A percentile compares a stretch with the other conserved stretches of the same genome.
Conservation (phyloP, 495 filamentous ascomycete species). For the Chaetomium tenue region DNA sequence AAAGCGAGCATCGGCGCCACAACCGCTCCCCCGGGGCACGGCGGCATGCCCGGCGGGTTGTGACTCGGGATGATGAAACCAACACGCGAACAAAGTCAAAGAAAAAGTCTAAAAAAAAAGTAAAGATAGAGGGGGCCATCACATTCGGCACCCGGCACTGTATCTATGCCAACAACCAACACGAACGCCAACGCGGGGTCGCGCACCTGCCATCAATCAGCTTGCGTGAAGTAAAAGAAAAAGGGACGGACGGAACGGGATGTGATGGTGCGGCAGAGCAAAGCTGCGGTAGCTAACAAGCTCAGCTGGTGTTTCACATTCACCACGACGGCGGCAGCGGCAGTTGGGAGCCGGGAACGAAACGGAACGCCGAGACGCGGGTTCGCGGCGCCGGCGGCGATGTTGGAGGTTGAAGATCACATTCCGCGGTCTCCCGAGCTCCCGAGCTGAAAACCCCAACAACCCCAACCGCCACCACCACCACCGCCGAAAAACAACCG, state of each 20-base stretch:
- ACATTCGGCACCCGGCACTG: neutral
- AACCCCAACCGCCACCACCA: too few relatives aligned
- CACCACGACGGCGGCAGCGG: neutral
- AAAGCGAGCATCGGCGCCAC: neutral
- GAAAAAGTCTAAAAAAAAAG: neutral
- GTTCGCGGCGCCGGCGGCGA: too few relatives aligned
- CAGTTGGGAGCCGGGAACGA: constrained; percentile 10
- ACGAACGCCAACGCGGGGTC: neutral
- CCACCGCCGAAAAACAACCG: too few relatives aligned
- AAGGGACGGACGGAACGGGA: too few relatives aligned
- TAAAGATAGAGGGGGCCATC: neutral
- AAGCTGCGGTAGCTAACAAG: constrained; percentile 5
- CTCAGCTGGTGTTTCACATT: constrained; percentile 20
- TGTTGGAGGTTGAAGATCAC: neutral
- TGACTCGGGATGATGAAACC: constrained; percentile 3
- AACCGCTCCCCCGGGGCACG: constrained; percentile 1
- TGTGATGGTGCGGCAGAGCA: neutral
- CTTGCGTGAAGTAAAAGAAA: neutral
- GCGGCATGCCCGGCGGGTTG: neutral
- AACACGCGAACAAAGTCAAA: neutral
- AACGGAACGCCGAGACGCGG: neutral
- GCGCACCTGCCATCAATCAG: too few relatives aligned
- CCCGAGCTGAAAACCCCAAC: neutral
- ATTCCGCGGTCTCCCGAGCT: too few relatives aligned
- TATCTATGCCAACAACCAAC: neutral